These are phyloP conservation scores for Sphaerobolus stellatus DNA, from an alignment of 1,284 basidiomycete genomes.

Conservation along the genomic window DNA sequence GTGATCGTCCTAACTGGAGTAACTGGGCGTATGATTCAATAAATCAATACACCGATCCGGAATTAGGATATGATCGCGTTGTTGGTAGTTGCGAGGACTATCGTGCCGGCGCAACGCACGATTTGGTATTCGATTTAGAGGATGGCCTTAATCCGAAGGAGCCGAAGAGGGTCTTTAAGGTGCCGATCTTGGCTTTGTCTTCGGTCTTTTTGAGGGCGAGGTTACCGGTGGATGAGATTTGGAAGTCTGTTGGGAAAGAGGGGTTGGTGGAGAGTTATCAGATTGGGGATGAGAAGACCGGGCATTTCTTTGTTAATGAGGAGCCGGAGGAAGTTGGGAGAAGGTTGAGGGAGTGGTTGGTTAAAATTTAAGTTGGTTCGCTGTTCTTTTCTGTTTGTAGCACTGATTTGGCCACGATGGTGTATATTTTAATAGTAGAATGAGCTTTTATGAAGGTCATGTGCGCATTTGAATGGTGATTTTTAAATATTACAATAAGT, in stretches of 20 bases:
- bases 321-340: conserved; percentile 19
- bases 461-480: no score
- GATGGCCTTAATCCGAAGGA: conserved; percentile 18
- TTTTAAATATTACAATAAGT: no score
- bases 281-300: conserved; percentile 23
- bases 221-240: conserved; percentile 24
- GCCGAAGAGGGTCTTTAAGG: conserved; percentile 13
- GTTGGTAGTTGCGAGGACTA: conserved; percentile 26
- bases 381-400: no score
- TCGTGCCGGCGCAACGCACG: conserved; percentile 24
- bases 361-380: no score
- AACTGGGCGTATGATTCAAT: conserved; percentile 23
- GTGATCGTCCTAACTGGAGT: neutral
- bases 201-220: conserved; percentile 22
- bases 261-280: conserved; percentile 16
- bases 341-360: conserved; percentile 18
- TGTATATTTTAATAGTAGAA: no score
- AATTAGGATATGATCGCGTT: conserved; percentile 17
- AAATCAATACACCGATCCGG: conserved; percentile 20
- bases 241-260: conserved; percentile 18
- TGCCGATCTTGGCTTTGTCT: conserved; percentile 23
- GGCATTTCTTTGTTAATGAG: conserved; percentile 28
- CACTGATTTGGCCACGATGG: no score
- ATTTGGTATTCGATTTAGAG: conserved; percentile 20
- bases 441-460: no score